Base-by-base conservation (phyloP, 768 basidiomycete genomes). In the Lactifluus volemus region DNA sequence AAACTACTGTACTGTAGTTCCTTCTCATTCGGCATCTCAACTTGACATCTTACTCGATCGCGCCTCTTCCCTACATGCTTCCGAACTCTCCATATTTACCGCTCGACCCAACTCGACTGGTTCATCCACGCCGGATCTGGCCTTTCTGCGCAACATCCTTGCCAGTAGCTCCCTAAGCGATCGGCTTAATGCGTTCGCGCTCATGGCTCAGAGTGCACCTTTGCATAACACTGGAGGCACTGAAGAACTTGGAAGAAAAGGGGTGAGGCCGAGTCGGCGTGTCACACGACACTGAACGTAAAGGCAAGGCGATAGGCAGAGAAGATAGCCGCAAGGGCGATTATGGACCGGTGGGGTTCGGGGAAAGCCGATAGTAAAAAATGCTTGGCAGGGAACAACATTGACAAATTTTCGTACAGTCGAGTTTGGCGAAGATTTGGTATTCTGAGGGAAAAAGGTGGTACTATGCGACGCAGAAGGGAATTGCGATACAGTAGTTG, bases 311-410 rank as follows among this genome's bases (percentile, higher is more conserved):
- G 21, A 21, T 55, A 3, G 91, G 92, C 3, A 80, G 95, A n/a
- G 94, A 94, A 53, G 95, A 98, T 75, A 85, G 94, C 95, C 3
- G 70, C 96, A 57, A 79, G 95, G 47, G 96, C 94, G 63, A 79
- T 99, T 60, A 86, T 91, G 36, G 96, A 98, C 81, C 98, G 96
- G 94, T 97, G 94, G 25, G 25, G 25, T 2, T 25, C 25, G 25
- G 25, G 25, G 25, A 25, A 25, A 2, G 25, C 25, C 25, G 25
- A 25, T 25, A 25, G 2, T 25, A 2, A 25, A 25, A 25, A 25
- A 25, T 25, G 25, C 25, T 25, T 25, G 25, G 25, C 25, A 25
- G 25, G 25, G 25, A 25, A 25, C 25, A 25, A 25, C 25, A 25
- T 25, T 25, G 25, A 25, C 25, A 25, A 25, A 25, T 25, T 25